Base-by-base conservation (phyloP, 2,329 filamentous ascomycete genomes). In the Colletotrichum tanaceti region DNA sequence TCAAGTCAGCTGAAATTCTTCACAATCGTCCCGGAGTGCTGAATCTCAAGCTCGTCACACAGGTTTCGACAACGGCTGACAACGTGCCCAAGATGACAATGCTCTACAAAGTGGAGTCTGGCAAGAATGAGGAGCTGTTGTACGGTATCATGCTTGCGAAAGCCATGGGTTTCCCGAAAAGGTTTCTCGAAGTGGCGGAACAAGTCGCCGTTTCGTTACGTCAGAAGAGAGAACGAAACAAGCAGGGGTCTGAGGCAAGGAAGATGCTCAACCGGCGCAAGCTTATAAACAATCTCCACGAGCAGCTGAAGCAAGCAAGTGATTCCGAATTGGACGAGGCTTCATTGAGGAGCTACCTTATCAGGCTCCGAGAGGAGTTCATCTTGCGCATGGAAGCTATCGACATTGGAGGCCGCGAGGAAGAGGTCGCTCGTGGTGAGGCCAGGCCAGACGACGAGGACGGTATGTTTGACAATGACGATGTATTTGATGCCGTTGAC, bases 61-160 rank as follows among this genome's bases (percentile, higher is more conserved):
- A 94, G 49, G 88, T 90, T 53, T 83, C 83, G 0, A 75, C 75
- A 1, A 78, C 81, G 0, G 79, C 86, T 2, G 81, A 85, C 2
- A 84, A 88, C 1, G 72, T 81, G 3, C 82, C 83, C 1, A 88
- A 86, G 43, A 92, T 97, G 81, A 93, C 86, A 0, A 98, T 98
- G 94, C 83, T 96, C 0, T 98, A 98, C 80, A 94, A 90, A 71
- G 86, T 98, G 44, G 84, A 87, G 0, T 86, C 91, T 16, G 95
- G 96, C 0, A 87, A 87, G 0, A 87, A 93, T 1, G 81, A 88
- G 64, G 89, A 93, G 63, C 83, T 88, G 53, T 89, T 93, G 72
- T 99, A 99, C 74, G 96, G 96, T 0, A 86, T 98, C n/a, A 85
- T 90, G 0, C 85, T 98, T 4, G 94, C 95, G 0, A 88, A 88